Evolutionary conservation across 2,329 filamentous ascomycete genomes (phyloP).

Genomic region (Pseudogymnoascus sp.): DNA sequence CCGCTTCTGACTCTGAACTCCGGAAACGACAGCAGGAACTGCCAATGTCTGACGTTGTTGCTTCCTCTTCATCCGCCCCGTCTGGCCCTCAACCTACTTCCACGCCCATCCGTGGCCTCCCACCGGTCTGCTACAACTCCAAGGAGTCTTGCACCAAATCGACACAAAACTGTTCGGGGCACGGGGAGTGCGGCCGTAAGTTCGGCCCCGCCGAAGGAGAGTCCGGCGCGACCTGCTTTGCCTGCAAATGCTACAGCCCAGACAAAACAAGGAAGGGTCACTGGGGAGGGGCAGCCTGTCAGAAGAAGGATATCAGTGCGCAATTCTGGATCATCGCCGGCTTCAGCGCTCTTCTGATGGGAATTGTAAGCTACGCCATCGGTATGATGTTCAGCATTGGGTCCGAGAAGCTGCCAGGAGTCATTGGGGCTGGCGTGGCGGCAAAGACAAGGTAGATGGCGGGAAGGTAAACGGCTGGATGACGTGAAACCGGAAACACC

Average conservation of each 20-base stretch:
- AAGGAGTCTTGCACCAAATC: slow-evolving; percentile 57
- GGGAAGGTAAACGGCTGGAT: background rate
- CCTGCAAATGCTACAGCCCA: slow-evolving; percentile 56
- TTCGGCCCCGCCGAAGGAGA: slow-evolving; percentile 41
- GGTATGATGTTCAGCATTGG: slow-evolving; percentile 77
- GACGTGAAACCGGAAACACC: slow-evolving; percentile 5
- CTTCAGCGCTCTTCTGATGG: slow-evolving; percentile 63
- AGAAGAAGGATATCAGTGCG: slow-evolving; percentile 83
- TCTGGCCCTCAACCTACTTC: slow-evolving; percentile 14
- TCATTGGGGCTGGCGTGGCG: slow-evolving; percentile 91
- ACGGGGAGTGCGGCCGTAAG: slow-evolving; percentile 68
- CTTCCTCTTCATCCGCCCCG: slow-evolving; percentile 8
- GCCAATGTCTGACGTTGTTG: background rate
- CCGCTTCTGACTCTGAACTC: background rate
- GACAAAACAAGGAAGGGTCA: slow-evolving; percentile 41
- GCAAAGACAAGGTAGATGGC: slow-evolving; percentile 41
- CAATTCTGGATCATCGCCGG: slow-evolving; percentile 82
- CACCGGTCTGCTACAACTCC: slow-evolving; percentile 69
- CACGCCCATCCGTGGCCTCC: slow-evolving; percentile 20
- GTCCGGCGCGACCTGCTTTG: slow-evolving; percentile 55
- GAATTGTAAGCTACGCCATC: slow-evolving; percentile 62
- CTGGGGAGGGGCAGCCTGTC: slow-evolving; percentile 81
- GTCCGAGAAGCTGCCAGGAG: slow-evolving; percentile 79
- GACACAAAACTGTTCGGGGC: slow-evolving; percentile 75
- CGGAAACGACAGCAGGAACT: slow-evolving; percentile 1